Base-by-base conservation (phyloP, 805 yeast genomes). In the Hanseniaspora singularis region DNA sequence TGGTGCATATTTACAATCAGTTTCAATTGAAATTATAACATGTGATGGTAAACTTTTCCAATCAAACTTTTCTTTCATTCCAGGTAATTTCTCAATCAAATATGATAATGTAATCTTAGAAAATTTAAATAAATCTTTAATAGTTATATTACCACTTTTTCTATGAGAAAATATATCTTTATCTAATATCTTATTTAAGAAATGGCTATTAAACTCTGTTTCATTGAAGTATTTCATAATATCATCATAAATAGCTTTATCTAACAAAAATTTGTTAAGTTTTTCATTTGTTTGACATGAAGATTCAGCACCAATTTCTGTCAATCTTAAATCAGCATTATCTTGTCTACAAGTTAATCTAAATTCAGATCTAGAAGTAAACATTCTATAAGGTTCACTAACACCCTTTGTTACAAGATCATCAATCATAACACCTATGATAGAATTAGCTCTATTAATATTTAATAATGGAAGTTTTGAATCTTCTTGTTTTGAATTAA, bases 341-440 rank as follows among this genome's bases (percentile, higher is more conserved):
- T 92, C 98, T 0, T 95, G 79, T 50, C 99, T 69, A 4, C 87
- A 85, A 28, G 87, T 79, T 32, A 92, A 76, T 58, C 98, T 70
- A 60, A 86, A 92, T 60, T 92, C 99, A 0, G 95, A 83, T 42
- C 99, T 72, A 5, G 96, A 86, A 0, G 98, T 92, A 59, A 92
- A 92, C 98, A 92, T 92, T 52, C 99, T 69, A 60, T 92, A 92
- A 1, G 99, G 99, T 61, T 92, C 99, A 51, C 79, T 84, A 1
- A 92, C 95, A 16, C 98, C 99, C 61, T 86, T 86, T 0, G 96
- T 88, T 26, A 88, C 81, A 53, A 92, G 69, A 65, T 92, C 99
- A 62, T 92, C 98, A 40, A 92, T 79, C 50, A 92, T 66, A 5
- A 92, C 95, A 1, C 98, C 99, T 46, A 84, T 72, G 55, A 85